A percentile compares a stretch with the other conserved stretches of the same genome.
phyloP scores from a whole-genome alignment of 2,329 filamentous ascomycete species.

The Penicillium sp. region DNA sequence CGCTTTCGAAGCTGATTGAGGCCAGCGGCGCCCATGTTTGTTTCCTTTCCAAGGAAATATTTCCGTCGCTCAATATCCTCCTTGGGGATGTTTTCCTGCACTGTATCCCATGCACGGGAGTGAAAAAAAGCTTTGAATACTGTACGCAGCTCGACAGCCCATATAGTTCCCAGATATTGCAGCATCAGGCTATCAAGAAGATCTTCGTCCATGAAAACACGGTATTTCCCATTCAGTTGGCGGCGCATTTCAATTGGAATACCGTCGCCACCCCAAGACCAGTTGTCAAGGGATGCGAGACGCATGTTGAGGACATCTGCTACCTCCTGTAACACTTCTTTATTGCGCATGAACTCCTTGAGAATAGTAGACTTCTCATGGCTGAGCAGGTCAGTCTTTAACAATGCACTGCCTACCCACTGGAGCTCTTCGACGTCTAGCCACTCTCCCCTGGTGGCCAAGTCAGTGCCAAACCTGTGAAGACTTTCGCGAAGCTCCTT shows the following conservation, averaged over 20 bases:
- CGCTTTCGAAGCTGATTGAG: slow-evolving; percentile 41
- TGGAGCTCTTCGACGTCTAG: slow-evolving; percentile 50
- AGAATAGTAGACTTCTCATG: slow-evolving; percentile 56
- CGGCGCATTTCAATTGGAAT: slow-evolving; percentile 56
- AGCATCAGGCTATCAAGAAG: slow-evolving; percentile 59
- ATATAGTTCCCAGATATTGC: slow-evolving; percentile 58
- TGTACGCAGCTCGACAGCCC: slow-evolving; percentile 53
- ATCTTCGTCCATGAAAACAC: slow-evolving; percentile 64
- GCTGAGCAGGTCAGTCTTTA: slow-evolving; percentile 56
- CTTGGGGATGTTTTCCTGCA: slow-evolving; percentile 39
- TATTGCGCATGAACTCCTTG: slow-evolving; percentile 55
- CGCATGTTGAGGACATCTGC: slow-evolving; percentile 63
- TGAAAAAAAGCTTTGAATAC: slow-evolving; percentile 44
- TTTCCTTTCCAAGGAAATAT: slow-evolving; percentile 46
- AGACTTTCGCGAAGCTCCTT: slow-evolving; percentile 47
- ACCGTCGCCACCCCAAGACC: slow-evolving; percentile 55
- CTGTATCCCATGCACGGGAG: slow-evolving; percentile 48
- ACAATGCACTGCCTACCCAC: slow-evolving; percentile 53
- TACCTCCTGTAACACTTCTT: slow-evolving; percentile 56
- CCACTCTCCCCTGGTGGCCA: slow-evolving; percentile 37
- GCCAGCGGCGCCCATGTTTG: slow-evolving; percentile 18
- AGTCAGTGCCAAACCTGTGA: slow-evolving; percentile 40
- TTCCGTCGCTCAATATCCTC: slow-evolving; percentile 48
- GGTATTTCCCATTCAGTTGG: slow-evolving; percentile 61
- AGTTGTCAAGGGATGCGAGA: slow-evolving; percentile 54